Evolutionary conservation across 2,329 filamentous ascomycete genomes (phyloP).

Genomic region (Sporothrix pseudoabietina): DNA sequence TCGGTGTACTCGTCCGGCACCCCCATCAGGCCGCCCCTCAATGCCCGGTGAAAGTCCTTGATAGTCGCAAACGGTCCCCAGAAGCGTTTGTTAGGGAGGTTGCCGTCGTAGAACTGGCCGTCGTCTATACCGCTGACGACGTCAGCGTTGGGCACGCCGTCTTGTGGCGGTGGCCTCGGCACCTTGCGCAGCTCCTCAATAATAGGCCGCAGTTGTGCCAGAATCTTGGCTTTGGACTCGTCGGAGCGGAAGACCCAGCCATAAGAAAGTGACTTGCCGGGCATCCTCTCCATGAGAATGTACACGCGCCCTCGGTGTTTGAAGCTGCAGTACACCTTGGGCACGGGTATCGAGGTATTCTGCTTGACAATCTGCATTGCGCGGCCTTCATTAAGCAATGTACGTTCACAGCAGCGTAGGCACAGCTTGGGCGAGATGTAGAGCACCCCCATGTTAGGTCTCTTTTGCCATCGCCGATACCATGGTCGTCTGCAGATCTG

Average conservation of each 20-base stretch:
- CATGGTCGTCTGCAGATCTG: background rate
- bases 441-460: background rate
- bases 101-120: constrained; percentile 39
- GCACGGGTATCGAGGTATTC: constrained; percentile 50
- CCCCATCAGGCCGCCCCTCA: background rate
- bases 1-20: background rate
- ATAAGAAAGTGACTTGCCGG: constrained; percentile 35
- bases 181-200: background rate
- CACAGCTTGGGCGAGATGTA: constrained; percentile 20
- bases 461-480: background rate
- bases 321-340: constrained; percentile 50
- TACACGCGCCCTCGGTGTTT: constrained; percentile 44
- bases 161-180: background rate
- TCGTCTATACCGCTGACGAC: constrained; percentile 37
- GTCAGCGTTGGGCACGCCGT: background rate
- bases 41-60: constrained; percentile 8
- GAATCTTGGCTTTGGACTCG: background rate
- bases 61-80: constrained; percentile 16
- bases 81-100: constrained; percentile 28
- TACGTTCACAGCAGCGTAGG: background rate
- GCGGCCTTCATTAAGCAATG: constrained; percentile 9
- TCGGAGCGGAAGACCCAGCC: constrained; percentile 29
- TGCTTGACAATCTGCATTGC: constrained; percentile 45
- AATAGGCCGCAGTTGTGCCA: constrained; percentile 7
- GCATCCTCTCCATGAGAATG: constrained; percentile 50